These are phyloP conservation scores for Penicillium coprophilum DNA, from an alignment of 495 filamentous ascomycete genomes.

Conservation along the genomic window DNA sequence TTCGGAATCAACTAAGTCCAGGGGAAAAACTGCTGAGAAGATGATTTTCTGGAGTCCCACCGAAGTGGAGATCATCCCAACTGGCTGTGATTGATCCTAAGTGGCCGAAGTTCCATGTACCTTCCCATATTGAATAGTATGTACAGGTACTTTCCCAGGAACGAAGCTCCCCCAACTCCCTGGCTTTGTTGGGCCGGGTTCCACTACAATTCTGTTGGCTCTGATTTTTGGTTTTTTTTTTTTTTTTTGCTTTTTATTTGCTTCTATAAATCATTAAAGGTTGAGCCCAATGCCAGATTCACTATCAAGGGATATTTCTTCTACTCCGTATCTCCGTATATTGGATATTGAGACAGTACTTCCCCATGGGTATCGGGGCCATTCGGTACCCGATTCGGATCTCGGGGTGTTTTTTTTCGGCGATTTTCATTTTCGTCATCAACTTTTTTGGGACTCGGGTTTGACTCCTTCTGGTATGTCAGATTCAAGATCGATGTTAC, in stretches of 20 bases:
- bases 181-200: conserved; percentile 30
- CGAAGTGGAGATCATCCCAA: conserved; percentile 21
- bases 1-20: conserved; percentile 1
- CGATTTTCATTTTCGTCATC: not conserved
- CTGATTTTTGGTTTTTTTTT: not conserved
- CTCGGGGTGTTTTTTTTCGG: not conserved
- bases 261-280: not conserved
- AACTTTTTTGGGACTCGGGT: not conserved
- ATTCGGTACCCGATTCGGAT: not conserved
- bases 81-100: conserved; percentile 9
- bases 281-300: not conserved
- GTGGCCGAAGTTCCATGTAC: conserved; percentile 12
- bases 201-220: conserved; percentile 18
- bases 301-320: not conserved
- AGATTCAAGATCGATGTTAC: no score
- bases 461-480: no score
- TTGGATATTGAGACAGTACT: not conserved
- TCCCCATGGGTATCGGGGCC: conserved; percentile 8
- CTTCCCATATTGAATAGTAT: conserved; percentile 13
- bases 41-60: conserved; percentile 24
- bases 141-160: conserved; percentile 15
- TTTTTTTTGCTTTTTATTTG: not conserved
- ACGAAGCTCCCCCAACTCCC: conserved; percentile 21
- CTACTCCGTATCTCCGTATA: not conserved
- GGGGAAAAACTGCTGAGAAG: conserved; percentile 26